These are phyloP conservation scores for Botryosphaeria dothidea DNA, from an alignment of 2,329 filamentous ascomycete species.

Conservation along the genomic window DNA sequence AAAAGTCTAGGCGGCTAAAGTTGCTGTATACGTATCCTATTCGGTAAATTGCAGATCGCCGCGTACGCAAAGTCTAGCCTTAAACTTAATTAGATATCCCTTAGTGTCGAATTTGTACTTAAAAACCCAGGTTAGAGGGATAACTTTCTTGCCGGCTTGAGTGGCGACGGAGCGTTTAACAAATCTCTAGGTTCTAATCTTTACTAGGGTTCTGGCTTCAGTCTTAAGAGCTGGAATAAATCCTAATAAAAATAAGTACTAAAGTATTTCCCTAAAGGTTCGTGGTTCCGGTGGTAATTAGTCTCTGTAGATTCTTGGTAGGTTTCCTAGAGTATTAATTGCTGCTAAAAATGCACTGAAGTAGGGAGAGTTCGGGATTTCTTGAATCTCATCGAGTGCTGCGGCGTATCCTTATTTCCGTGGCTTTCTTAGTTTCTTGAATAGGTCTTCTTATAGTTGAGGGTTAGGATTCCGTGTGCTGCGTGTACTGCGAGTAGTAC, in stretches of 20 bases:
- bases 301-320: background rate
- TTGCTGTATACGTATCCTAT: conserved; percentile 24
- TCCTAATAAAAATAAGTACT: background rate
- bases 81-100: conserved; percentile 23
- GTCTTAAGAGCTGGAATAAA: background rate
- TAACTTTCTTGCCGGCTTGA: conserved; percentile 12
- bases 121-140: conserved; percentile 22
- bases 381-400: background rate
- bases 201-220: background rate
- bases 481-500: too few species aligned
- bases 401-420: background rate
- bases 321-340: background rate
- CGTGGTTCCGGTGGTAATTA: background rate
- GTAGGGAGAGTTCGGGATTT: background rate
- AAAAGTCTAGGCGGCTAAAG: conserved; percentile 22
- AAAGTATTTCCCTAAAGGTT: background rate
- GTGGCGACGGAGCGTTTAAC: background rate
- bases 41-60: conserved; percentile 21
- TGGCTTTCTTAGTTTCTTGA: too few species aligned
- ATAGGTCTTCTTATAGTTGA: too few species aligned
- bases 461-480: too few species aligned
- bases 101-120: conserved; percentile 24
- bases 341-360: background rate
- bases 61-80: conserved; percentile 22
- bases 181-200: background rate